phyloP scores from a whole-genome alignment of 441 rosid genomes.

The Populus hybrid region DNA sequence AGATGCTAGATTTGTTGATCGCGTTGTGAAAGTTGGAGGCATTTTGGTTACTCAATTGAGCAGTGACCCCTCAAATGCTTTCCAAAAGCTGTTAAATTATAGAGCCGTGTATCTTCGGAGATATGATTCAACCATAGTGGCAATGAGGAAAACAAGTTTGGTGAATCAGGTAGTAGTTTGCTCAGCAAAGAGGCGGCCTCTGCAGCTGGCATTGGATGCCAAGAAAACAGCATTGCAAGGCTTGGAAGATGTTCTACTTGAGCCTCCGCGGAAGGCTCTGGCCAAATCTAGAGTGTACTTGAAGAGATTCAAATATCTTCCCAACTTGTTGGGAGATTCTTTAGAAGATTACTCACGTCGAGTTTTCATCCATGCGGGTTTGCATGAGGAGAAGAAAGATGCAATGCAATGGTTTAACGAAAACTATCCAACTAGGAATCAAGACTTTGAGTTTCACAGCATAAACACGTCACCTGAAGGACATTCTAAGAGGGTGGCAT shows the following conservation, averaged over 20 bases:
- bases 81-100: conserved; percentile 45
- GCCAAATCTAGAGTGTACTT: conserved; percentile 53
- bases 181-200: conserved; percentile 36
- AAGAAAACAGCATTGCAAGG: conserved; percentile 50
- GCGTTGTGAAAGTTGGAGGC: conserved; percentile 55
- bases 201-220: conserved; percentile 26
- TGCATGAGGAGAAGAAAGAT: conserved; percentile 42
- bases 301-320: conserved; percentile 52
- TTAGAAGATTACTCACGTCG: conserved; percentile 58
- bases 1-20: conserved; percentile 45
- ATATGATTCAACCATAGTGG: conserved; percentile 30
- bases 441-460: conserved; percentile 61
- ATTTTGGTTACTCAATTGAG: conserved; percentile 35
- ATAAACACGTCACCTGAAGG: conserved; percentile 54
- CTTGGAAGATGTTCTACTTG: conserved; percentile 70
- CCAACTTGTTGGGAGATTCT: conserved; percentile 53
- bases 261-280: conserved; percentile 68
- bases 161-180: neutral
- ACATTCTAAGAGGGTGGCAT: conserved; percentile 21
- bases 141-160: conserved; percentile 42
- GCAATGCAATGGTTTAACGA: conserved; percentile 54
- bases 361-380: conserved; percentile 62
- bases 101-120: conserved; percentile 44
- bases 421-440: conserved; percentile 65
- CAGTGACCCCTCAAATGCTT: conserved; percentile 27